A percentile compares a stretch with the other conserved stretches of the same genome.
Evolutionary conservation across 495 filamentous ascomycete species (phyloP).

Genomic region (Tuber brumale): DNA sequence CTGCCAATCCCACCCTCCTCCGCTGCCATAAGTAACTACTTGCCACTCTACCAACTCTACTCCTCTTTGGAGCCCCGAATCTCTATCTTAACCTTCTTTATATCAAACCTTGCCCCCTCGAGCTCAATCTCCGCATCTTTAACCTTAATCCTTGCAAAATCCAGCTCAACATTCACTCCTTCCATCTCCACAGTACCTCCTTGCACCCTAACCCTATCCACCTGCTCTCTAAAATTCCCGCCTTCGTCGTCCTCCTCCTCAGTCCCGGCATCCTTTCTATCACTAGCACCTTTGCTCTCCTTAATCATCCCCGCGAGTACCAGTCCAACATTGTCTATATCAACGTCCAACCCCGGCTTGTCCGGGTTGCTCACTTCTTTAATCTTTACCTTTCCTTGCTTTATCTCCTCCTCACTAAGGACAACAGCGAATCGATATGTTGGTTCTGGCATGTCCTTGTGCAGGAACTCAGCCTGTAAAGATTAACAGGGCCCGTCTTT

Average conservation of each 20-base stretch:
- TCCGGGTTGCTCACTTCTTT: conserved; percentile 81
- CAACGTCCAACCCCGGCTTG: conserved; percentile 69
- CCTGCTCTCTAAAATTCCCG: conserved; percentile 13
- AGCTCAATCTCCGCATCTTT: conserved; percentile 27
- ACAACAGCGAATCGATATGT: conserved; percentile 69
- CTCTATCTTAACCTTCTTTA: conserved; percentile 27
- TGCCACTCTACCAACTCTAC: background rate
- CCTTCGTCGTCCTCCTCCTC: conserved; percentile 3
- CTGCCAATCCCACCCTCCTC: background rate
- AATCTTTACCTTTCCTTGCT: conserved; percentile 65
- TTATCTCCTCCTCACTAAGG: conserved; percentile 68
- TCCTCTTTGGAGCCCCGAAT: conserved; percentile 19
- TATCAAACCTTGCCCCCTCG: conserved; percentile 23
- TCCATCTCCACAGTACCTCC: conserved; percentile 30
- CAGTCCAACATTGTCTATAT: conserved; percentile 37
- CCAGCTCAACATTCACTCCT: conserved; percentile 25
- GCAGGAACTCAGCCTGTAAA: conserved; percentile 61
- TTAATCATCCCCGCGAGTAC: conserved; percentile 48
- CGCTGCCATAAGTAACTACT: background rate
- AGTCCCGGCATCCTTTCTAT: background rate
- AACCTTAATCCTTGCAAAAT: conserved; percentile 28
- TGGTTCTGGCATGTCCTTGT: conserved; percentile 68
- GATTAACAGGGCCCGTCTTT: conserved; percentile 1
- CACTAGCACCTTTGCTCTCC: conserved; percentile 52
- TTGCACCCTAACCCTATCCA: conserved; percentile 19